These are phyloP conservation scores for Tuber magnatum DNA, from an alignment of 495 filamentous ascomycete genomes.

Conservation along the genomic window DNA sequence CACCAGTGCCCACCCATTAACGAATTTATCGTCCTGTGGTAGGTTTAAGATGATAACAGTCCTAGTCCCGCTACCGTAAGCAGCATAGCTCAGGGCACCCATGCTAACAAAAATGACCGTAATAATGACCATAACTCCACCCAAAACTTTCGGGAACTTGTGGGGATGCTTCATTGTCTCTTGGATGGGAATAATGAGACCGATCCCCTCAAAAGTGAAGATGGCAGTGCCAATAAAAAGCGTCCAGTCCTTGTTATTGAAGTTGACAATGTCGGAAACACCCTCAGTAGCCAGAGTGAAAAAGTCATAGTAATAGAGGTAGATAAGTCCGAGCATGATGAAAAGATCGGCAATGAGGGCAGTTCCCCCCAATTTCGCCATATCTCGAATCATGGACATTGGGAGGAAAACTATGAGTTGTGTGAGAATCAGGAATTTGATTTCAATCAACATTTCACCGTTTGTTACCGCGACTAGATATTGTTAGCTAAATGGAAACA, in stretches of 20 bases:
- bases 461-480: conserved; percentile 59
- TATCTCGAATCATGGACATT: conserved; percentile 86
- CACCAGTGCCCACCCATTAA: conserved; percentile 55
- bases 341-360: conserved; percentile 88
- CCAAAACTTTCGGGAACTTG: conserved; percentile 82
- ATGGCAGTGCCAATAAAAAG: conserved; percentile 97
- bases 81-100: conserved; percentile 89
- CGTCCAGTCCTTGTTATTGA: conserved; percentile 86
- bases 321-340: conserved; percentile 83
- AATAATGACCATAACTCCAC: conserved; percentile 86
- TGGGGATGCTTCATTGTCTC: conserved; percentile 85
- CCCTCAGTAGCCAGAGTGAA: conserved; percentile 65
- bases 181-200: conserved; percentile 97
- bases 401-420: conserved; percentile 91
- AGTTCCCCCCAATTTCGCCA: conserved; percentile 85
- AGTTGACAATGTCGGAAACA: conserved; percentile 71
- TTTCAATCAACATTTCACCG: conserved; percentile 70
- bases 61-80: conserved; percentile 87
- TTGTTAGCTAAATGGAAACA: background rate
- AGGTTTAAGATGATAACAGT: conserved; percentile 94
- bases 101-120: conserved; percentile 82
- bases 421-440: conserved; percentile 82
- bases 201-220: conserved; percentile 97
- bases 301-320: conserved; percentile 93
- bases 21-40: conserved; percentile 89